Evolutionary conservation across 2,329 filamentous ascomycete species (phyloP), one percentile per base, ranked within the genome.

Genomic region (Rugonectria rugulosa): DNA sequence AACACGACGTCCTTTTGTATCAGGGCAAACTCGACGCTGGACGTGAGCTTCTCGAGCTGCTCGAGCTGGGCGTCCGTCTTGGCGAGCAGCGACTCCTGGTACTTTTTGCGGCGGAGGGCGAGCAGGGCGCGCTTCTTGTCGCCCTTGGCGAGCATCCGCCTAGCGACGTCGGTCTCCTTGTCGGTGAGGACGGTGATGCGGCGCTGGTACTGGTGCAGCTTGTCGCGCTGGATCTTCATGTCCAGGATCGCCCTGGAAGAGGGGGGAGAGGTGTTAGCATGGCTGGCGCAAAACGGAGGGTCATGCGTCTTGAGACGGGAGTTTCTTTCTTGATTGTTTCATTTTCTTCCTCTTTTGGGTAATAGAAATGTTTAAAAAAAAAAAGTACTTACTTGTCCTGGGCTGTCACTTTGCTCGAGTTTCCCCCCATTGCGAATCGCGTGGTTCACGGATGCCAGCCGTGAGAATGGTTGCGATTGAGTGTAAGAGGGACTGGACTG

Each of bases 1-100:
- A 91, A 97, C 4, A 99, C 73, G 31, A 99, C 90, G 78, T 98
- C 95, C 77, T 97, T 98, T 74, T 98, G 94, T 64, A 99, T 95
- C 21, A 94, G 84, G 32, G 95, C 92, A 75, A 99, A 99, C 77
- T 99, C 95, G 68, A 99, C 92, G 71, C 87, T 92, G 51, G 86
- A 86, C 8, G 91, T 95, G 64, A 99, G 79, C 70, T 91, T 87
- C 79, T 99, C 93, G 17, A 99, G 81, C 75, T 97, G 92, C 63
- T 91, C 92, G n/a, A 99, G 85, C 77, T 98, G 94, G 53, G 87
- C 86, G 75, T 99, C 94, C 11, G 94, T 97, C 79, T 96, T 94
- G 57, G 85, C 81, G 11, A 98, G 83, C 19, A 98, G 82, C 21
- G 90, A 88, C 73, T 98, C 91, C 73, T 99, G 95, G 80, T 97